Evolutionary conservation across 2,329 filamentous ascomycete genomes (phyloP), one percentile per base, ranked within the genome.

Genomic region (Arthrobotrys musiformis): DNA sequence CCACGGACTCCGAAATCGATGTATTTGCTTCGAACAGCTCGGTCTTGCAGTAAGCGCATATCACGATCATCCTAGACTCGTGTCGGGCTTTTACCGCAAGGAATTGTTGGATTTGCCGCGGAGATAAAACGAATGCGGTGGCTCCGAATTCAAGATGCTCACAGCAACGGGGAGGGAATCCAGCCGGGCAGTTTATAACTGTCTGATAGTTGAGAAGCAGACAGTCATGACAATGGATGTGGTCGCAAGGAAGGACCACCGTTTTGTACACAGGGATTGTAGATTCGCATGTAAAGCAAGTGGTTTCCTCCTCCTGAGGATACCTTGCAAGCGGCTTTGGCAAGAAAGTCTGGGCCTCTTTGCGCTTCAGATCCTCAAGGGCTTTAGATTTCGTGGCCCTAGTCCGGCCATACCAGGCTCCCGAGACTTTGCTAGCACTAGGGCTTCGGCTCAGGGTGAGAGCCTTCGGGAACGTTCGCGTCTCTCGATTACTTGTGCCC

Each of bases 121-220:
- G 2, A 9, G 64, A 64, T 24, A 70, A 37, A 30, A 54, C 48
- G 11, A 64, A 58, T 22, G 58, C 48, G 1, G 64, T 64, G 2
- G 19, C 9, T 2, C 37, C 28, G 9, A 61, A 48, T 6, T 76
- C 60, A 4, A 70, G 52, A 2, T 64, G 58, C 15, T 64, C 13
- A 28, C 72, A 76, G 15, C 72, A 76, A 15, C 48, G 33, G 17
- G 72, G 72, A 30, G 72, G 72, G 30, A 66, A 76, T 15, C 37
- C n/a, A 3, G 56, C 33, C 1, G 64, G 35, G 35, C 19, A 13
- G 3, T 44, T 61, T 15, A 76, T 4, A 13, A 44, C 30, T 1
- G 37, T 50, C 15, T 70, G 30, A 13, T 50, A 70, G n/a, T 70
- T 76, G 6, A 48, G n/a, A 2, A 22, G 35, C 8, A 76, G 22